phyloP scores from a whole-genome alignment of 257 asterid species.

The Nicotiana tabacum region DNA sequence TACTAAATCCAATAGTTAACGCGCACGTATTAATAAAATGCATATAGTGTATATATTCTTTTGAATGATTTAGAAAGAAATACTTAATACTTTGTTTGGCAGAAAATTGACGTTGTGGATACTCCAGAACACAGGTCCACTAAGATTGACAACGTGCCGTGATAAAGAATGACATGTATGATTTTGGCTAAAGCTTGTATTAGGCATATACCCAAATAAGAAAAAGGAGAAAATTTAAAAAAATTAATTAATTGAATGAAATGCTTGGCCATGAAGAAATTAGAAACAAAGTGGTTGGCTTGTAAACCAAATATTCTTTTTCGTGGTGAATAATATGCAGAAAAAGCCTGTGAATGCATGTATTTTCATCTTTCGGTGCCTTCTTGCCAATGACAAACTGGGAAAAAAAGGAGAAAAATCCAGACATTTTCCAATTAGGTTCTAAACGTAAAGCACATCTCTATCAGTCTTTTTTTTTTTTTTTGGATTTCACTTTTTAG shows the following conservation, averaged over 20 bases:
- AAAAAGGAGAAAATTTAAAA: no score
- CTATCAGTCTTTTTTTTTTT: not conserved
- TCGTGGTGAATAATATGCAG: not conserved
- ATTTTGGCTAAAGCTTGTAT: not conserved
- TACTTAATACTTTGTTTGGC: not conserved
- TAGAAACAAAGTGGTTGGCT: not conserved
- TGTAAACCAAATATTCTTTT: not conserved
- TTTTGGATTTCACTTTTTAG: not conserved
- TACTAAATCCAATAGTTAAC: no score
- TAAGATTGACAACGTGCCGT: no score
- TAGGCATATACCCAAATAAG: not conserved
- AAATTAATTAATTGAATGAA: not conserved
- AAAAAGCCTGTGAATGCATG: not conserved
- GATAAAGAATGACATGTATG: no score
- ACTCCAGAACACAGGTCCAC: no score
- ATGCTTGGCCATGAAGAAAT: not conserved
- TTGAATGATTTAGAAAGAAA: no score
- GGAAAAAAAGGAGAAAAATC: not conserved
- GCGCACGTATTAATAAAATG: no score
- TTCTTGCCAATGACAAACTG: not conserved
- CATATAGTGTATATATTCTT: no score
- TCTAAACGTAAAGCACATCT: not conserved
- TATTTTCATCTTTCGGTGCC: conserved; percentile 1
- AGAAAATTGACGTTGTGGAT: not conserved
- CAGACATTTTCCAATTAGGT: not conserved